Percentiles rank a stretch among this genome's conserved stretches.
These are phyloP conservation scores for Diaporthe ilicicola DNA, from an alignment of 2,329 filamentous ascomycete species.

Conservation along the genomic window DNA sequence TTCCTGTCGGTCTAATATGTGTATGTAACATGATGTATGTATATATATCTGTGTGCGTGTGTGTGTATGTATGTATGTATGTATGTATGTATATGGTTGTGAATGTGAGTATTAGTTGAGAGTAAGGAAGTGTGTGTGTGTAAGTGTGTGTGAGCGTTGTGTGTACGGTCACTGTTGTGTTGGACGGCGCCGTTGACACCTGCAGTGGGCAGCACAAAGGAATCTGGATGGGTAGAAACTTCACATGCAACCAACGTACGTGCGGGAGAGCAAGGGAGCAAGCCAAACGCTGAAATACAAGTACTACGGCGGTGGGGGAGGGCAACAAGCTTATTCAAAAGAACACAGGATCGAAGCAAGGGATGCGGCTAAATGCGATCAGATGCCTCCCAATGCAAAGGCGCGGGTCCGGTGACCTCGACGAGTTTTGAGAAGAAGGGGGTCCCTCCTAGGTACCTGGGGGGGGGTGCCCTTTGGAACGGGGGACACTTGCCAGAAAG, in stretches of 20 bases:
- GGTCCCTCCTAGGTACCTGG: background rate
- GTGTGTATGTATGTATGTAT: background rate
- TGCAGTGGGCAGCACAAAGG: slow-evolving; percentile 8
- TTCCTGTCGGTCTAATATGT: slow-evolving; percentile 1
- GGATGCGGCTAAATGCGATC: slow-evolving; percentile 24
- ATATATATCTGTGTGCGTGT: background rate
- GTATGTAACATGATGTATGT: slow-evolving; percentile 3
- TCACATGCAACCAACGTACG: background rate
- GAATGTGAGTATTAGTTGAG: background rate
- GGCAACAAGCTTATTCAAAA: slow-evolving; percentile 14
- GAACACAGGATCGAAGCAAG: slow-evolving; percentile 24
- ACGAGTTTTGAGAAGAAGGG: background rate
- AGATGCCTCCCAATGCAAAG: slow-evolving; percentile 20
- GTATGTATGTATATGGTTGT: too few relatives aligned
- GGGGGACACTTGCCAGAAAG: slow-evolving; percentile 4
- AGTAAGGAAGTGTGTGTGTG: background rate
- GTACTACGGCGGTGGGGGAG: background rate
- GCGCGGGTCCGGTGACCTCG: slow-evolving; percentile 20
- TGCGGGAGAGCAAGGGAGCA: background rate
- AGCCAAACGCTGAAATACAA: background rate
- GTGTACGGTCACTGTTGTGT: background rate
- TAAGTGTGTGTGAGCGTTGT: background rate
- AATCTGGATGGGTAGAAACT: background rate
- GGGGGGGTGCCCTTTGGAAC: background rate
- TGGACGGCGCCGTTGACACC: slow-evolving; percentile 2